Conservation (phyloP, 306 rosid genomes). For the Pterocarpus macrocarpus region DNA sequence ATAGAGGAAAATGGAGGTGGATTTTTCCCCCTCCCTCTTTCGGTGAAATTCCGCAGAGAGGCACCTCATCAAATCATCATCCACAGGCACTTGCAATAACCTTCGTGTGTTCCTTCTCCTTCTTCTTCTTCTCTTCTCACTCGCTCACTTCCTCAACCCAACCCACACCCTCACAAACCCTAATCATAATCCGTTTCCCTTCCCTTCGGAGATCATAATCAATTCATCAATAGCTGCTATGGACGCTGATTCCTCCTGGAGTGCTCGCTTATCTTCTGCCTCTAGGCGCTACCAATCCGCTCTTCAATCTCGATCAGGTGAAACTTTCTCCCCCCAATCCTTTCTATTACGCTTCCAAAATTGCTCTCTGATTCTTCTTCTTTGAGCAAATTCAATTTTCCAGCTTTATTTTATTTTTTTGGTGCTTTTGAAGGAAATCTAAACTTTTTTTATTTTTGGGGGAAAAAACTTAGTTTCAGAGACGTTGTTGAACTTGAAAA, state of each 20-base stretch:
- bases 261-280: slow-evolving; percentile 70
- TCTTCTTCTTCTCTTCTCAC: not conserved
- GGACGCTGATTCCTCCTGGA: slow-evolving; percentile 87
- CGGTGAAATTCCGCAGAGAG: slow-evolving; percentile 33
- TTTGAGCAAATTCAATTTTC: not conserved
- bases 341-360: not conserved
- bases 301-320: slow-evolving; percentile 86
- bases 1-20: slow-evolving; percentile 31
- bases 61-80: slow-evolving; percentile 21
- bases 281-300: slow-evolving; percentile 72
- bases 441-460: not conserved
- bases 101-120: not conserved
- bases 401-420: not conserved
- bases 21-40: slow-evolving; percentile 12
- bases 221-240: slow-evolving; percentile 44
- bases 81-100: too few species aligned
- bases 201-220: slow-evolving; percentile 28
- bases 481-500: not conserved
- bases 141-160: slow-evolving; percentile 35
- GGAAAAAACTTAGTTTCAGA: not conserved
- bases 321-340: not conserved
- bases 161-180: slow-evolving; percentile 27
- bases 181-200: not conserved
- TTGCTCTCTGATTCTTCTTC: not conserved
- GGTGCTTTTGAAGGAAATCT: not conserved